Conservation (phyloP, 2,329 filamentous ascomycete genomes). For the Xylaria hypoxylon region DNA sequence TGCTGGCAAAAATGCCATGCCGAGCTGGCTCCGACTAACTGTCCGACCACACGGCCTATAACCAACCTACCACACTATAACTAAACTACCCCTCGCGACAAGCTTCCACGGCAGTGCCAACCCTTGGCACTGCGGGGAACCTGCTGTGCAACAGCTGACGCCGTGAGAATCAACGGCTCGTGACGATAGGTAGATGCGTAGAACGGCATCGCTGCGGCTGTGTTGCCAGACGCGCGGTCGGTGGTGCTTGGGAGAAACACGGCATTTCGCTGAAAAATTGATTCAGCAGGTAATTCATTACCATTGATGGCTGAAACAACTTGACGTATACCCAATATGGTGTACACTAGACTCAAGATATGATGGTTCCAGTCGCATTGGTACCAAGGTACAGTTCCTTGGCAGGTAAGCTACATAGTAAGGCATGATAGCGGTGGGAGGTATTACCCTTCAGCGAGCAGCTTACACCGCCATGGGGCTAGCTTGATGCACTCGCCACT, state of each 20-base stretch:
- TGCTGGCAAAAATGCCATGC: constrained; percentile 41
- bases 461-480: constrained; percentile 27
- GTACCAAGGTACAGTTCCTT: constrained; percentile 18
- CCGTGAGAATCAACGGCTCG: neutral
- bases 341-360: neutral
- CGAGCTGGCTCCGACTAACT: constrained; percentile 14
- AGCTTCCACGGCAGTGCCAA: constrained; percentile 40
- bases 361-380: neutral
- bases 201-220: neutral
- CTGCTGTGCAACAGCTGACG: constrained; percentile 19
- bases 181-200: constrained; percentile 7
- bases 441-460: constrained; percentile 1
- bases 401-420: constrained; percentile 24
- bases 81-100: neutral
- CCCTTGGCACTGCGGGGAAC: constrained; percentile 39
- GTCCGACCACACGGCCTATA: constrained; percentile 30
- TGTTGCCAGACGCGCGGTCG: neutral
- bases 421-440: neutral
- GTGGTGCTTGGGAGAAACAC: neutral
- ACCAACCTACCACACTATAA: constrained; percentile 28
- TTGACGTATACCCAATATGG: constrained; percentile 3
- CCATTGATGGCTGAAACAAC: neutral
- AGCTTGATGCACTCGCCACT: neutral
- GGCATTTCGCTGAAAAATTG: neutral
- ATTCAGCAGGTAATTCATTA: too few relatives aligned